Base-by-base conservation (phyloP, 768 basidiomycete species). In the Leccinum fibrillosum region DNA sequence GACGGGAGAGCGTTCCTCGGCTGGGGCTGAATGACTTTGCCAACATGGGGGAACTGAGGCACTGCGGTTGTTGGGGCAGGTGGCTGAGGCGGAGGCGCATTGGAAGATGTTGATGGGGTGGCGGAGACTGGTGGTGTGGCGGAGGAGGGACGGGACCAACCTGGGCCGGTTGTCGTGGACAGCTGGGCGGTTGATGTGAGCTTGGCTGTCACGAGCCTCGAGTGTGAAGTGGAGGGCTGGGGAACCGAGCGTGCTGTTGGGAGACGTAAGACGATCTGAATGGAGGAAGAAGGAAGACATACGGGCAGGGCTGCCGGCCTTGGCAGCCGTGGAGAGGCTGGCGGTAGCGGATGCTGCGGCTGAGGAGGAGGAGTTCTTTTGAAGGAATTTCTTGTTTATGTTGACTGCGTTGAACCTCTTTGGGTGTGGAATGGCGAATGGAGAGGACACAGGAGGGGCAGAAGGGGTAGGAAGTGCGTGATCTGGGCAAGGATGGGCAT, bases 301-400 rank as follows among this genome's bases (percentile, higher is more conserved):
- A 89, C 88, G 77, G 61, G 76, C 74, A 45, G 83, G 70, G 49
- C 77, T 79, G 32, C 80, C 82, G 10, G 80, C 61, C 74, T 86
- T 90, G 57, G 74, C 63, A 44, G 78, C 66, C 2, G 58, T 50
- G 49, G 76, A 68, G 32, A 79, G 77, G 52, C 71, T 69, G 21
- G 81, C 73, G 26, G 79, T 74, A 51, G 77, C 66, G 19, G 82
- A 75, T 35, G 77, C 66, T 25, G 83, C 70, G 49, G 77, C 74
- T 25, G 85, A 78, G 44, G 84, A 77, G 45, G 86, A 73, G 6
- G 85, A 85, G 55, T 88, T 89, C 81, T 95, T 96, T 78, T 94
- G 90, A 45, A 98, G 78, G 74, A 98, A 98, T 74, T 92, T 93
- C 84, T 94, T 96, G 78, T 92, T 96, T 73, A 98, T 92, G 70